Base-by-base conservation (phyloP, 2,329 filamentous ascomycete species). In the Arthrobotrys iridis region DNA sequence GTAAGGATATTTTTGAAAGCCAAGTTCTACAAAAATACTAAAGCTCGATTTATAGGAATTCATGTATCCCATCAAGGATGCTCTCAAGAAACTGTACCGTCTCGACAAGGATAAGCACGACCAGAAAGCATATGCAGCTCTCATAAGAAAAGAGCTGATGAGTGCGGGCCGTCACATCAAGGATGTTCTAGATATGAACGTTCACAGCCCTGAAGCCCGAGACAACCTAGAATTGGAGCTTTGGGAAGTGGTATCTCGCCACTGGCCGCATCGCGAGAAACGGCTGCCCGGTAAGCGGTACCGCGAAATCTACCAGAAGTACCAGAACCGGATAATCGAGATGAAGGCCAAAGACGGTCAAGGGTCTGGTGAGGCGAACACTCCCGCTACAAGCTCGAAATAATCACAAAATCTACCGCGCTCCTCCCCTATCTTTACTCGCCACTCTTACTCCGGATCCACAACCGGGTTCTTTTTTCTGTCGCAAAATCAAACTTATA, bases 71-170 rank as follows among this genome's bases (percentile, higher is more conserved):
- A 71, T 76, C 4, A 70, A 60, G 13, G 11, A 40, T 10, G 7
- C 30, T 6, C 28, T 76, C 3, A 64, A 76, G 48, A 71, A 66
- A 26, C 50, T 76, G n/a, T 59, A 55, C 35, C 40, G 57, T 4
- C 37, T 76, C 7, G 65, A 76, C 28, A 59, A 59, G 43, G 60
- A 65, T 1, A 48, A 55, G 30, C 43, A 70, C 26, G 72, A 75
- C 8, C 46, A 46, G 18, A 63, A 67, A 26, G 18, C n/a, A n/a
- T 75, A 68, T 40, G 71, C 48, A 0, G 45, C 64, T 48, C 40
- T 37, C 7, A 71, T 76, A n/a, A 71, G 72, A 40, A 66, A 76
- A 13, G 70, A 70, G 37, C 65, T 76, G 2, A 76, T 76, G 72
- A 10, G 24, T 10, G 66, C 66, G 18, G 72, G 72, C 15, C 43